Percentiles rank a stretch among this genome's conserved stretches.
Evolutionary conservation across 208 protist species (phyloP).

Genomic region (Crithidia expoeki): DNA sequence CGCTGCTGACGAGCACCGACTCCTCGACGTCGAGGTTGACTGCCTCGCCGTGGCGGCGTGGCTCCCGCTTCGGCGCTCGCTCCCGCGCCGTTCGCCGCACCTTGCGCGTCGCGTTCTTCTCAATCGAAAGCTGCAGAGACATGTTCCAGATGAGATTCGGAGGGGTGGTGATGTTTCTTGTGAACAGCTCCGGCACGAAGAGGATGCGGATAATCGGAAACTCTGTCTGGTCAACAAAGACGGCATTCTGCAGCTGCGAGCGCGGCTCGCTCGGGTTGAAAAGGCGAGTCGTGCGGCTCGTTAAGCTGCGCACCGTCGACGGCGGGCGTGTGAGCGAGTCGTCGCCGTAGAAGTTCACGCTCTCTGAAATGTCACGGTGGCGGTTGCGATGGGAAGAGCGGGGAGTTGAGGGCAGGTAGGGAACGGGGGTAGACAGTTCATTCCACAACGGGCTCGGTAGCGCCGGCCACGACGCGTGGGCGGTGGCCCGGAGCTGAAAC

Average conservation of each 20-base stretch:
- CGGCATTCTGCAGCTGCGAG: slow-evolving; percentile 19
- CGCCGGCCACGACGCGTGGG: slow-evolving; percentile 16
- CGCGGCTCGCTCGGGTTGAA: slow-evolving; percentile 22
- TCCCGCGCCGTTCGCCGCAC: background rate
- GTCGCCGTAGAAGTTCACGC: slow-evolving; percentile 2
- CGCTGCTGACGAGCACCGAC: slow-evolving; percentile 13
- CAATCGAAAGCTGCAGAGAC: slow-evolving; percentile 24
- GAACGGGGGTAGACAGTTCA: background rate
- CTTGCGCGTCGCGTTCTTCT: slow-evolving; percentile 10
- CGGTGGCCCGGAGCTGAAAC: slow-evolving; percentile 7
- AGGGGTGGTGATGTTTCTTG: slow-evolving; percentile 2
- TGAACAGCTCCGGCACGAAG: slow-evolving; percentile 31
- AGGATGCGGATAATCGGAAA: slow-evolving; percentile 32
- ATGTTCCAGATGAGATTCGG: slow-evolving; percentile 23
- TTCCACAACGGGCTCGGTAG: slow-evolving; percentile 6
- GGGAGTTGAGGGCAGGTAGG: background rate
- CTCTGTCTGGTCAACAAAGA: slow-evolving; percentile 24
- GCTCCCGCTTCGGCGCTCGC: slow-evolving; percentile 13
- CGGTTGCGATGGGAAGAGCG: slow-evolving; percentile 2
- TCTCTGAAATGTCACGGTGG: background rate
- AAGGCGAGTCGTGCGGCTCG: background rate
- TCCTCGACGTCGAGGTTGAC: slow-evolving; percentile 27
- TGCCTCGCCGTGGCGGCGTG: slow-evolving; percentile 5
- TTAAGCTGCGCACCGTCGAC: slow-evolving; percentile 17
- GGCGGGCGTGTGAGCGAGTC: slow-evolving; percentile 4